A percentile compares a stretch with the other conserved stretches of the same genome.
phyloP scores from a whole-genome alignment of 257 asterid species.

The Penstemon eatonii region DNA sequence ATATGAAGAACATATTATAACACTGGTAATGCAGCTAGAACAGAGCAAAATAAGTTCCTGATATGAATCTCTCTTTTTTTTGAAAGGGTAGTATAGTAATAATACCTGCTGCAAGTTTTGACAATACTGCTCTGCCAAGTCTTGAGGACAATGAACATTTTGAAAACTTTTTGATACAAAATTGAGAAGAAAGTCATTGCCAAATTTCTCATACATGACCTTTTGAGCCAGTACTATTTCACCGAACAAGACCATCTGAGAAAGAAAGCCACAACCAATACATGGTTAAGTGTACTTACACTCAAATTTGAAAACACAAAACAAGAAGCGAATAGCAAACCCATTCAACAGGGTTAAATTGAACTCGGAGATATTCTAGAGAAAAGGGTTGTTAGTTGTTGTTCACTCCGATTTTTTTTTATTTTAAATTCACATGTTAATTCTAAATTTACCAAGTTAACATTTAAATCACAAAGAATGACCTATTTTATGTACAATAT shows the following conservation, averaged over 20 bases:
- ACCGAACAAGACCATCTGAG: constrained; percentile 68
- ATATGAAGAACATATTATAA: constrained; percentile 2
- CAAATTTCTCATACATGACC: constrained; percentile 88
- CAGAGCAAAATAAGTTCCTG: neutral
- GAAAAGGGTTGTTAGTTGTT: neutral
- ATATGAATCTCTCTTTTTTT: neutral
- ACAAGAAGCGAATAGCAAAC: neutral
- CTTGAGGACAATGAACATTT: constrained; percentile 70
- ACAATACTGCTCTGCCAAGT: constrained; percentile 83
- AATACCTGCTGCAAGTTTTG: constrained; percentile 92
- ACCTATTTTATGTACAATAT: neutral
- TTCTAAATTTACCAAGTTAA: neutral
- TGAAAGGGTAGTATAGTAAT: constrained; percentile 30
- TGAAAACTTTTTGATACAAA: constrained; percentile 77
- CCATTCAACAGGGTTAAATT: neutral
- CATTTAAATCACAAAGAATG: neutral
- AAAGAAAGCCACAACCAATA: constrained; percentile 24
- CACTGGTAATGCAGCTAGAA: neutral
- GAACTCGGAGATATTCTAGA: neutral
- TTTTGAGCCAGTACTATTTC: constrained; percentile 87
- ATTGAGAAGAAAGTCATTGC: constrained; percentile 69
- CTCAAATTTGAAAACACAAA: neutral
- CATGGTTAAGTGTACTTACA: neutral
- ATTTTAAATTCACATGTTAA: neutral
- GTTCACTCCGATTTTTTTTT: neutral